A percentile compares a stretch with the other conserved stretches of the same genome.
Conservation (phyloP, 768 basidiomycete genomes). For the Ephemerocybe angulata region DNA sequence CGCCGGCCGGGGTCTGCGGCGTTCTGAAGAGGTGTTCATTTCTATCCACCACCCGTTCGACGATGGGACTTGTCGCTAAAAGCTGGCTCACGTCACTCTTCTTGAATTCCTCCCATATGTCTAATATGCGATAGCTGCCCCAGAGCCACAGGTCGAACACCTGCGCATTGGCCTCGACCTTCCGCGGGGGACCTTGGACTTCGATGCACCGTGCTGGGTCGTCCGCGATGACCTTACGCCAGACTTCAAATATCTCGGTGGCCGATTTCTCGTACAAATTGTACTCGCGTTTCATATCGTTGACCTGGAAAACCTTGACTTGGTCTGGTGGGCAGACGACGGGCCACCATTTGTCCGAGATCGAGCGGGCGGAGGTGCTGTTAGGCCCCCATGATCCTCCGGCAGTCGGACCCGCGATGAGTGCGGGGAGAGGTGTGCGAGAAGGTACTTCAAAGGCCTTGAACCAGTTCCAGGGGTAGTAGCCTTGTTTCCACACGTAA, state of each 20-base stretch:
- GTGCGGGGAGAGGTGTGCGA: slow-evolving; percentile 38
- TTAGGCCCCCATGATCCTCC: slow-evolving; percentile 39
- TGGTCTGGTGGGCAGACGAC: slow-evolving; percentile 39
- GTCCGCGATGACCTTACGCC: slow-evolving; percentile 37
- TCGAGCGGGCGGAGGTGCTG: slow-evolving; percentile 40
- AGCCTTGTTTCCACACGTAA: slow-evolving; percentile 38
- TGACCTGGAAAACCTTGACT: slow-evolving; percentile 37
- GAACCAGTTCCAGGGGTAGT: slow-evolving; percentile 39
- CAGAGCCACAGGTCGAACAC: slow-evolving; percentile 45
- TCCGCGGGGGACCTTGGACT: slow-evolving; percentile 28
- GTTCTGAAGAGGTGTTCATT: slow-evolving; percentile 41
- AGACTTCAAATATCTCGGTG: slow-evolving; percentile 34
- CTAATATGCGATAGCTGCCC: slow-evolving; percentile 34
- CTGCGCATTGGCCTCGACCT: slow-evolving; percentile 37
- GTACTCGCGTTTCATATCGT: slow-evolving; percentile 32
- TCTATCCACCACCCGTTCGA: slow-evolving; percentile 37
- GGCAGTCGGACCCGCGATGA: slow-evolving; percentile 40
- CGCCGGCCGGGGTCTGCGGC: slow-evolving; percentile 8
- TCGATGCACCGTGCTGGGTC: slow-evolving; percentile 44
- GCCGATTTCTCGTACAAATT: slow-evolving; percentile 26
- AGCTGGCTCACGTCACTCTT: slow-evolving; percentile 41
- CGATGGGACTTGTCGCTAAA: slow-evolving; percentile 40
- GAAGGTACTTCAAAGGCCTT: slow-evolving; percentile 25
- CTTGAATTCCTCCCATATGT: slow-evolving; percentile 42
- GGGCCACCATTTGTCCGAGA: slow-evolving; percentile 42